Percentiles rank a stretch among this genome's conserved stretches.
phyloP scores from a whole-genome alignment of 2,329 filamentous ascomycete species.

The Knoxdaviesia capensis region DNA sequence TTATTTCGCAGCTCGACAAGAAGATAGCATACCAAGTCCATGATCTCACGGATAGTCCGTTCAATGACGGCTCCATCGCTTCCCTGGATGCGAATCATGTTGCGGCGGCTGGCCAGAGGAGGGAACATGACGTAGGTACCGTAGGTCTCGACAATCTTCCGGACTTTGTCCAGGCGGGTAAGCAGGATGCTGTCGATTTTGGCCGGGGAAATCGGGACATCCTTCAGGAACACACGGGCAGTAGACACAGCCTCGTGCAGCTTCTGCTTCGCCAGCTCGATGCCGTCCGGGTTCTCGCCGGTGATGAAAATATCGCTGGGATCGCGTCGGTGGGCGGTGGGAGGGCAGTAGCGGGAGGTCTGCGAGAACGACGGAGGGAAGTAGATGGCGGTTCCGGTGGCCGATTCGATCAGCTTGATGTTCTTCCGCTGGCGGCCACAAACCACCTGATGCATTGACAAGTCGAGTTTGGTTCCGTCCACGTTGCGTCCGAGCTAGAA shows the following conservation, averaged over 20 bases:
- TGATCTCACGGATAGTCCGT: constrained; percentile 84
- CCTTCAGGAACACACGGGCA: constrained; percentile 76
- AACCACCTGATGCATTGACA: constrained; percentile 76
- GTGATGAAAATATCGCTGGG: constrained; percentile 91
- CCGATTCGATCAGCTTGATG: constrained; percentile 92
- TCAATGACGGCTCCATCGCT: constrained; percentile 87
- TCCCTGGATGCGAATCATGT: constrained; percentile 74
- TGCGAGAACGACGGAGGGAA: constrained; percentile 88
- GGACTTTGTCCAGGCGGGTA: constrained; percentile 82
- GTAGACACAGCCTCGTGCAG: constrained; percentile 67
- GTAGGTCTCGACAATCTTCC: constrained; percentile 93
- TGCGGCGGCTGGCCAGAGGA: constrained; percentile 65
- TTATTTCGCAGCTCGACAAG: background rate
- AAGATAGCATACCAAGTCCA: constrained; percentile 53
- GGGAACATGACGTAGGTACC: constrained; percentile 91
- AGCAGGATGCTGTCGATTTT: constrained; percentile 93
- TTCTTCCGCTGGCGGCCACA: constrained; percentile 91
- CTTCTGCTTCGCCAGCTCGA: constrained; percentile 76
- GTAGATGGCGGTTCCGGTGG: constrained; percentile 92
- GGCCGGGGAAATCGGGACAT: constrained; percentile 69
- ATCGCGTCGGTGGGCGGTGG: constrained; percentile 60
- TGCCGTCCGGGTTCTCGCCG: constrained; percentile 66
- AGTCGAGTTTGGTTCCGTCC: constrained; percentile 63
- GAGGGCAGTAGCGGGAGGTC: constrained; percentile 76
- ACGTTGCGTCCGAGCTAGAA: constrained; percentile 49